Evolutionary conservation across 1,284 basidiomycete species (phyloP), one percentile per base, ranked within the genome.

Genomic region (Ganoderma meredithae): DNA sequence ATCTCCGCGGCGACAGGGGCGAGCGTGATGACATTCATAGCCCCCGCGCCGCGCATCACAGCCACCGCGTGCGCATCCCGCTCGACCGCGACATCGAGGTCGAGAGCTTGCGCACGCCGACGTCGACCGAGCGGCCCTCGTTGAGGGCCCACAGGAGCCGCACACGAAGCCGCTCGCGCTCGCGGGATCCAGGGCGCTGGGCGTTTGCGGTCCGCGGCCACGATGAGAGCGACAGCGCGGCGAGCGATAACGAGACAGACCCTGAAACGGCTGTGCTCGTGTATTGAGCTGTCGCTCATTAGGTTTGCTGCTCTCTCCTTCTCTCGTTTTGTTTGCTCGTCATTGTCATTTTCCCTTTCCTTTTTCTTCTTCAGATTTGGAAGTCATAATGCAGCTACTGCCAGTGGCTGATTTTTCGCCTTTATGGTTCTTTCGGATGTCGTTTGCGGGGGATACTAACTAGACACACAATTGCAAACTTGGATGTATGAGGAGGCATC

Each of bases 121-220:
- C 89, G 17, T 80, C 84, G n/a, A 68, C 65, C 39, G 69, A 44
- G 53, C 33, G 60, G 59, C 60, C 60, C 65, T 31, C 27, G 27
- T 31, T 13, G 43, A 10, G 47, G 22, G 47, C 10, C 3, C 47
- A 25, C 4, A 12, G 22, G 8, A 47, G 44, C 44, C n/a, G n/a
- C 36, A 69, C 78, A 68, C 70, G 67, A 76, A 74, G 73, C 76
- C 65, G 72, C 65, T 80, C 81, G 62, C 76, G 80, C 62, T 76
- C 78, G 39, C 81, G 81, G 64, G 78, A 82, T 60, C 81, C 83
- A 60, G 83, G 84, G 52, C 85, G 83, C 60, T 81, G 88, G 36
- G 91, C 92, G 47, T 94, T 95, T 74, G 90, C 92, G 64, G 93
- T 93, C 22, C 93, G 89, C 88, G 94, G 93, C 1, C 90, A 93